These are phyloP conservation scores for Phaeosphaeriaceae sp. DNA, from an alignment of 2,329 filamentous ascomycete genomes.

Conservation along the genomic window DNA sequence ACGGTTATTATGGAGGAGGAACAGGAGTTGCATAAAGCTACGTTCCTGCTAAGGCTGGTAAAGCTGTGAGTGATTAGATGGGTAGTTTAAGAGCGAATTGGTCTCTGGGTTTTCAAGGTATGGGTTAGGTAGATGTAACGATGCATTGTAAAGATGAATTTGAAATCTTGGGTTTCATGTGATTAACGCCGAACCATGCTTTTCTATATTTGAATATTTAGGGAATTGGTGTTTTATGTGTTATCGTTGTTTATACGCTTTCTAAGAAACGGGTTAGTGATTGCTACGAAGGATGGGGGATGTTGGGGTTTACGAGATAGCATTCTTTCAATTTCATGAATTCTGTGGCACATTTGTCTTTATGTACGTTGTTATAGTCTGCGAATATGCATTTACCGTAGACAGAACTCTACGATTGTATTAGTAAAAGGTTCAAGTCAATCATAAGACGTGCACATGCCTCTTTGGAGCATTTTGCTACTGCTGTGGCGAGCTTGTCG, in stretches of 20 bases:
- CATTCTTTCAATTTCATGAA: conserved; percentile 88
- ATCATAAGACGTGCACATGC: conserved; percentile 48
- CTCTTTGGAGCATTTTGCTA: conserved; percentile 70
- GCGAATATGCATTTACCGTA: conserved; percentile 92
- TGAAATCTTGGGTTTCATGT: neutral
- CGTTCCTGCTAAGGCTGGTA: conserved; percentile 76
- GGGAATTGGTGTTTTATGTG: neutral
- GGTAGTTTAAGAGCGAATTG: neutral
- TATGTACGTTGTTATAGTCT: conserved; percentile 88
- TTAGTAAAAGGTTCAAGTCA: neutral
- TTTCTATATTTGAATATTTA: neutral
- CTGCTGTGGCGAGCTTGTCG: conserved; percentile 71
- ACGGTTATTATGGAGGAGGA: conserved; percentile 79
- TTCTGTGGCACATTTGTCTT: conserved; percentile 87
- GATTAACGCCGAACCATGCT: conserved; percentile 1
- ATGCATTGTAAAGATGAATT: conserved; percentile 17
- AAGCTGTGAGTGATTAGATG: conserved; percentile 62
- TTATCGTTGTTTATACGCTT: conserved; percentile 43
- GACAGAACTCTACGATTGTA: conserved; percentile 67
- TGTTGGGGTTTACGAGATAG: conserved; percentile 73
- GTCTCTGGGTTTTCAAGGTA: conserved; percentile 5
- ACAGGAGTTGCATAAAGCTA: conserved; percentile 84
- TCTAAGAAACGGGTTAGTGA: conserved; percentile 8
- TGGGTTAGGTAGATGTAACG: conserved; percentile 6
- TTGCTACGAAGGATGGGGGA: neutral